Evolutionary conservation across 2,329 filamentous ascomycete species (phyloP).

Genomic region (Scedosporium aurantiacum): DNA sequence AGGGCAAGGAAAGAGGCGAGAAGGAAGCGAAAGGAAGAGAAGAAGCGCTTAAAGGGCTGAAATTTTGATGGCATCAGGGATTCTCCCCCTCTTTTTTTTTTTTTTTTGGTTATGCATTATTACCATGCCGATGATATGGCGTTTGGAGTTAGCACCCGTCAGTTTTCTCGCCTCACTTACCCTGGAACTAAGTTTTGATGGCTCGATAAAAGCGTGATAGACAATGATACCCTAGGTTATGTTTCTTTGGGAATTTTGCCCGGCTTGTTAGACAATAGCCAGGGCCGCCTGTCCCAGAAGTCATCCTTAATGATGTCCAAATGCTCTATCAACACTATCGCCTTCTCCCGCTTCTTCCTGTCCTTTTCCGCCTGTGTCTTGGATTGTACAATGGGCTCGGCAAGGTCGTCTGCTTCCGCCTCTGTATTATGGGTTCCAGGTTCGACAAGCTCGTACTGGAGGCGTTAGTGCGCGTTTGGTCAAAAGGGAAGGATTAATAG

Average conservation of each 20-base stretch:
- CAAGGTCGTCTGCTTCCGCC: conserved; percentile 34
- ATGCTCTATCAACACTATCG: conserved; percentile 70
- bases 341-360: conserved; percentile 69
- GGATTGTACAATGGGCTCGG: conserved; percentile 48
- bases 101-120: background rate
- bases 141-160: background rate
- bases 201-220: background rate
- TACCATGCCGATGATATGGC: background rate
- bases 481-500: background rate
- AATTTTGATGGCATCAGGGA: background rate
- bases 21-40: conserved; percentile 29
- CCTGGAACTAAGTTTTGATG: background rate
- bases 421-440: conserved; percentile 35
- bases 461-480: conserved; percentile 14
- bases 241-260: conserved; percentile 57
- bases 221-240: conserved; percentile 21
- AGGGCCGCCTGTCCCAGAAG: conserved; percentile 83
- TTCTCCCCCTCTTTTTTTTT: background rate
- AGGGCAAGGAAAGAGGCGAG: conserved; percentile 16
- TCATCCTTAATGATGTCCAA: conserved; percentile 90
- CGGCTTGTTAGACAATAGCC: conserved; percentile 66
- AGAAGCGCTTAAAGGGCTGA: conserved; percentile 21
- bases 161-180: background rate
- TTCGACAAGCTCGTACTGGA: conserved; percentile 60
- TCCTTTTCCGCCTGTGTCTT: conserved; percentile 78